A percentile compares a stretch with the other conserved stretches of the same genome.
Evolutionary conservation across 345 rosid genomes (phyloP).

Genomic region (Citrus reticulata): DNA sequence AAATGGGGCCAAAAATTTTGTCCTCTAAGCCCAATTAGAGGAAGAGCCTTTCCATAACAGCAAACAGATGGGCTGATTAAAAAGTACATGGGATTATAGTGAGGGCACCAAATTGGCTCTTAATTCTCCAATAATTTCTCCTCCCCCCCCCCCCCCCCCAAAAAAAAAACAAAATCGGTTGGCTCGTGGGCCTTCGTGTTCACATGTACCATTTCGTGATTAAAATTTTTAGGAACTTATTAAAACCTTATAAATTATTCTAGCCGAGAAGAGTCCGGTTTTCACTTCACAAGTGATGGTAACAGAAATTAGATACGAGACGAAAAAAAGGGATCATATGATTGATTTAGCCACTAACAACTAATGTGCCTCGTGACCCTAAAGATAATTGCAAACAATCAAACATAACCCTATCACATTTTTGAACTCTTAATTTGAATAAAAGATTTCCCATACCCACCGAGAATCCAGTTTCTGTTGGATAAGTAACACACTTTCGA

Average conservation of each 20-base stretch:
- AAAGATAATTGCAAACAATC: neutral
- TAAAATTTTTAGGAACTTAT: too few species aligned
- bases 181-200: neutral
- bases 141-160: too few species aligned
- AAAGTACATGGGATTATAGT: too few species aligned
- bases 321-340: too few species aligned
- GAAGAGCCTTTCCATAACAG: constrained; percentile 11
- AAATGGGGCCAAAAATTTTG: neutral
- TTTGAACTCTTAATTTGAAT: neutral
- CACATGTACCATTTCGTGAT: neutral
- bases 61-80: too few species aligned
- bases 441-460: neutral
- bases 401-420: neutral
- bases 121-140: neutral
- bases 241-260: too few species aligned
- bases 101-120: neutral
- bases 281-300: neutral
- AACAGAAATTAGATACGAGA: neutral
- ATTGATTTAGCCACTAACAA: neutral
- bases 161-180: too few species aligned
- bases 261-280: too few species aligned
- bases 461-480: neutral
- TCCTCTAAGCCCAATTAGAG: neutral
- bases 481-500: neutral
- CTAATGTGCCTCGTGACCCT: neutral